phyloP scores from a whole-genome alignment of 129 eudicot species.

The Centella asiatica region DNA sequence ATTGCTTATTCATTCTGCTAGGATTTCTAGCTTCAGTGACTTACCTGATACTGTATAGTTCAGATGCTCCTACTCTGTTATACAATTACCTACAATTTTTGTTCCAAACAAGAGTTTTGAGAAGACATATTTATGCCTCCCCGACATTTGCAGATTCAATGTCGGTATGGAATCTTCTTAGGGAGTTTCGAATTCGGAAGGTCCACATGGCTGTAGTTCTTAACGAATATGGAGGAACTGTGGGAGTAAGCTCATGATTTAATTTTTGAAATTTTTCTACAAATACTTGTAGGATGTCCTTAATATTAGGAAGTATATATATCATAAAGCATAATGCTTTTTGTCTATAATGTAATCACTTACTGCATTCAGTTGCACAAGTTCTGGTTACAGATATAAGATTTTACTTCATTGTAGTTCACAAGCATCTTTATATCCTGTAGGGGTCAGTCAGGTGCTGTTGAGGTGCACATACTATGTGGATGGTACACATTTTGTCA shows the following conservation, averaged over 20 bases:
- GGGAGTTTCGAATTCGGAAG: conserved; percentile 66
- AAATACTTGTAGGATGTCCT: no score
- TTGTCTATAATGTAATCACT: not conserved
- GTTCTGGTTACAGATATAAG: no score
- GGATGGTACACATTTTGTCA: no score
- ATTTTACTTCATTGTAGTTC: no score
- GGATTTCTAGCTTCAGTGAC: not conserved
- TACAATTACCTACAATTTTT: not conserved
- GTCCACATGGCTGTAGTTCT: conserved; percentile 83
- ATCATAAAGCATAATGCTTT: no score
- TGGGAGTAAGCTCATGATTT: conserved; percentile 55
- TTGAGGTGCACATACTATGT: no score
- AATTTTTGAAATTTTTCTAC: no score
- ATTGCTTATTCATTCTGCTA: not conserved
- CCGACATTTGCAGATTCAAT: conserved; percentile 50
- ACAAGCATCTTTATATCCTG: no score
- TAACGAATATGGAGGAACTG: conserved; percentile 76
- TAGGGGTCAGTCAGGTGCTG: no score
- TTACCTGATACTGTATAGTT: no score
- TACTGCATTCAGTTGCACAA: no score
- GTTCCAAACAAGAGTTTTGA: not conserved
- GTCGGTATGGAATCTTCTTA: conserved; percentile 68
- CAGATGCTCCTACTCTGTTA: not conserved
- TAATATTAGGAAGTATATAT: no score
- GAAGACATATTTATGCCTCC: not conserved